These are phyloP conservation scores for Pleurotus citrinopileatus DNA, from an alignment of 768 basidiomycete species.

Conservation along the genomic window DNA sequence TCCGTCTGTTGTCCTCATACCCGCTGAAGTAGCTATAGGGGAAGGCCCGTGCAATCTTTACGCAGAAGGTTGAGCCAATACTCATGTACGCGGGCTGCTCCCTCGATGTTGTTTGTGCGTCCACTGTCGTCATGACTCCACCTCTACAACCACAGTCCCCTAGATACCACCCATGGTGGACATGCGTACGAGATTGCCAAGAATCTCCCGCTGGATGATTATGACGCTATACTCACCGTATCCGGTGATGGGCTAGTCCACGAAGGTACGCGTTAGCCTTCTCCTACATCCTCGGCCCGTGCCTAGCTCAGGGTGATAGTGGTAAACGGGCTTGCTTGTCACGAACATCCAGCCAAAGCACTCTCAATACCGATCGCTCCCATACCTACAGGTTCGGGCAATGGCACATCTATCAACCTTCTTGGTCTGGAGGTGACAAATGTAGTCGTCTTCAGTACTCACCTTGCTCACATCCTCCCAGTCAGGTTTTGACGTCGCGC, in stretches of 20 bases:
- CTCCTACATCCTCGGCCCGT: not conserved
- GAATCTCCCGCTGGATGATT: constrained; percentile 46
- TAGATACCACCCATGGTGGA: constrained; percentile 62
- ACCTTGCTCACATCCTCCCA: constrained; percentile 20
- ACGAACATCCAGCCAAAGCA: constrained; percentile 55
- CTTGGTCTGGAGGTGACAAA: constrained; percentile 56
- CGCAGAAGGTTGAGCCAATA: constrained; percentile 65
- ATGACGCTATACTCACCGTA: constrained; percentile 70
- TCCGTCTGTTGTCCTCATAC: not conserved
- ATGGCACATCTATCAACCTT: constrained; percentile 71
- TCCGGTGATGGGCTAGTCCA: constrained; percentile 86
- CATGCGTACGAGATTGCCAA: constrained; percentile 70
- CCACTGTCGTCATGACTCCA: too few species aligned
- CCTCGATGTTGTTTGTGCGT: constrained; percentile 62
- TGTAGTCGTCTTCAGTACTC: too few species aligned
- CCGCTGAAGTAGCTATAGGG: constrained; percentile 40
- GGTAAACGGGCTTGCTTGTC: constrained; percentile 77
- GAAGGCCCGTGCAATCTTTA: constrained; percentile 52
- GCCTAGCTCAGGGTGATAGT: constrained; percentile 24
- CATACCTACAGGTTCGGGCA: constrained; percentile 82
- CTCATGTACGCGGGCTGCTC: constrained; percentile 63
- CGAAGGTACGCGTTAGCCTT: constrained; percentile 35
- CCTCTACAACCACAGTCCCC: too few species aligned
- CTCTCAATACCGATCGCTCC: constrained; percentile 71
- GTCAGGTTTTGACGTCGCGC: constrained; percentile 69